A percentile compares a stretch with the other conserved stretches of the same genome.
phyloP scores from a whole-genome alignment of 352 stramenopile species.

The Globisporangium ultimum region DNA sequence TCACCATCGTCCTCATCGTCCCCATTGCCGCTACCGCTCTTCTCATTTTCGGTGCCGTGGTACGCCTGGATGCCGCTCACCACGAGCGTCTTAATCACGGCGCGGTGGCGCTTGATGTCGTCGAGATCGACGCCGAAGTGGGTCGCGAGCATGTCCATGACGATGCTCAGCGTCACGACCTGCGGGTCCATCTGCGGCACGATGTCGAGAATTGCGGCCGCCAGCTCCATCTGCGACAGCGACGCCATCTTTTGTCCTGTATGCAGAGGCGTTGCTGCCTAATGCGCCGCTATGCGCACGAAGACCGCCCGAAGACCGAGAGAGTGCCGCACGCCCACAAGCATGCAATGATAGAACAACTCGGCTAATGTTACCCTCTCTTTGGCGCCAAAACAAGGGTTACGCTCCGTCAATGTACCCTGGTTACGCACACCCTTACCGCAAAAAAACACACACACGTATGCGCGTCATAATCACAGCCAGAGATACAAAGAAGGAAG shows the following conservation, averaged over 20 bases:
- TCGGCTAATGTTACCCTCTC: too few relatives aligned
- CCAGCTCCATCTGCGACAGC: conserved; percentile 24
- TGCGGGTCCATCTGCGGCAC: conserved; percentile 55
- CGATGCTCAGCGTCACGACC: conserved; percentile 39
- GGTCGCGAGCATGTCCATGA: conserved; percentile 49
- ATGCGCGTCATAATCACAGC: too few relatives aligned
- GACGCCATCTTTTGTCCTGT: conserved; percentile 10
- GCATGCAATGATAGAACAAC: too few relatives aligned
- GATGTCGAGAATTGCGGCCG: conserved; percentile 37
- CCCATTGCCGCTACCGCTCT: conserved; percentile 14
- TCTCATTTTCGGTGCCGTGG: conserved; percentile 22
- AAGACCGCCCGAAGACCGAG: too few relatives aligned
- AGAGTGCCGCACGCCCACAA: too few relatives aligned
- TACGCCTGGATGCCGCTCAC: conserved; percentile 10
- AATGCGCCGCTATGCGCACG: too few relatives aligned
- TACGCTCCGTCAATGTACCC: too few relatives aligned
- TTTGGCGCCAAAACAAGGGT: too few relatives aligned
- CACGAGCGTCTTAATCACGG: conserved; percentile 12
- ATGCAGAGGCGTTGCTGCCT: background rate
- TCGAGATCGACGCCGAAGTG: conserved; percentile 38
- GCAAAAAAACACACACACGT: too few relatives aligned
- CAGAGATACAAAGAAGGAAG: too few relatives aligned
- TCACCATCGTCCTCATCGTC: background rate
- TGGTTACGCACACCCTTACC: too few relatives aligned
- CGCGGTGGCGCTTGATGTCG: conserved; percentile 5